Evolutionary conservation across 2,329 filamentous ascomycete genomes (phyloP).

Genomic region (Albifimbria verrucaria): DNA sequence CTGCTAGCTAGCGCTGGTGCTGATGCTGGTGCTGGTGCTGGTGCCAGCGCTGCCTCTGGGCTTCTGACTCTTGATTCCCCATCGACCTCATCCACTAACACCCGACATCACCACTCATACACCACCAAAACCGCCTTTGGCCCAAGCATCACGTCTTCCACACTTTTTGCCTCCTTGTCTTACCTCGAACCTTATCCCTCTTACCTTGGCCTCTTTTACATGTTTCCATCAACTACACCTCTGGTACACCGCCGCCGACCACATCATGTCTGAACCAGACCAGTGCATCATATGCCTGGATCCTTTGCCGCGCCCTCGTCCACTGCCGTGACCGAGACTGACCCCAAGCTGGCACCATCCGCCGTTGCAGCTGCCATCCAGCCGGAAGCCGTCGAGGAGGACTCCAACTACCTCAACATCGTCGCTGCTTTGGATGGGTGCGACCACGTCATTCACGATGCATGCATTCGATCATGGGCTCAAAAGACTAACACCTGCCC

Average conservation of each 20-base stretch:
- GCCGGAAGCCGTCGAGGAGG: slow-evolving; percentile 14
- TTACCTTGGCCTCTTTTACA: slow-evolving; percentile 36
- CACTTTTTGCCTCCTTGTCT: slow-evolving; percentile 11
- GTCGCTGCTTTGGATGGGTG: slow-evolving; percentile 69
- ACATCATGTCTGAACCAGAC: slow-evolving; percentile 53
- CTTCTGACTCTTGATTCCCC: slow-evolving; percentile 18
- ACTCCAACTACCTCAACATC: slow-evolving; percentile 35
- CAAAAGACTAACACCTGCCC: slow-evolving; percentile 97
- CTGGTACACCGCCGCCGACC: slow-evolving; percentile 35
- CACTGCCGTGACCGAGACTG: slow-evolving; percentile 15
- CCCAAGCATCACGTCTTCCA: slow-evolving; percentile 13
- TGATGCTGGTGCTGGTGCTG: no score
- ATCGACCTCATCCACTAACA: slow-evolving; percentile 28
- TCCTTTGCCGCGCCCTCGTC: slow-evolving; percentile 42
- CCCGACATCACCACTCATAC: slow-evolving; percentile 22
- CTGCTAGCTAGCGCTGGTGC: no score
- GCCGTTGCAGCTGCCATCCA: not conserved
- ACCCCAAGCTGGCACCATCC: not conserved
- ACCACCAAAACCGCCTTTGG: slow-evolving; percentile 11
- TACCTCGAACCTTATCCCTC: slow-evolving; percentile 14
- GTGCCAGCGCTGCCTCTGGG: slow-evolving; percentile 25
- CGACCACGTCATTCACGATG: slow-evolving; percentile 88
- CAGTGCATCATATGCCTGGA: slow-evolving; percentile 70
- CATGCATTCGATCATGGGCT: slow-evolving; percentile 90
- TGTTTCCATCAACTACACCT: slow-evolving; percentile 39